phyloP scores from a whole-genome alignment of 2,329 filamentous ascomycete genomes.

The Thermothelomyces thermophilus region DNA sequence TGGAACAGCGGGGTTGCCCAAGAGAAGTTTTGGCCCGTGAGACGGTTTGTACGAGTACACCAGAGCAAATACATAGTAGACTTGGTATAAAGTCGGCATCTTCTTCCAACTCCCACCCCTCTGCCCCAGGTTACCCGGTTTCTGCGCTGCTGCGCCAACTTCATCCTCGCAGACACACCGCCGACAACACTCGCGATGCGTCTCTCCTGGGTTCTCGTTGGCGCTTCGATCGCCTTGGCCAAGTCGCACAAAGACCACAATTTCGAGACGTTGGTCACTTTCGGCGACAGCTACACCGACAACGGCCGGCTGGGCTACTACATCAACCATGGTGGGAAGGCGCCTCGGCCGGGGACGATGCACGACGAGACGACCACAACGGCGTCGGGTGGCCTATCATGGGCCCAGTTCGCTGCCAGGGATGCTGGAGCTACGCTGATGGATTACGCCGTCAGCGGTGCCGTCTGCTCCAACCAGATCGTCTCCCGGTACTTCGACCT shows the following conservation, averaged over 20 bases:
- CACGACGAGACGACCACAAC: conserved; percentile 45
- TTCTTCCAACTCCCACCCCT: neutral
- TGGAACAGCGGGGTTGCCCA: conserved; percentile 21
- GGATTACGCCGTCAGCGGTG: conserved; percentile 68
- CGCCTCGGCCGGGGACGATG: conserved; percentile 54
- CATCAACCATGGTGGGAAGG: conserved; percentile 45
- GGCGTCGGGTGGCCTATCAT: conserved; percentile 58
- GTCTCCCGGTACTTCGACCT: conserved; percentile 46
- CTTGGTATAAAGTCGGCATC: too few relatives aligned
- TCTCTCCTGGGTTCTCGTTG: conserved; percentile 19
- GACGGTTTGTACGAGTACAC: neutral
- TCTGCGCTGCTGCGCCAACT: neutral
- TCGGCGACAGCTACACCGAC: conserved; percentile 73
- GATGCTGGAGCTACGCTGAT: conserved; percentile 50
- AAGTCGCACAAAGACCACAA: conserved; percentile 13
- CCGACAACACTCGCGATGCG: conserved; percentile 17
- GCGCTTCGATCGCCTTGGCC: conserved; percentile 18
- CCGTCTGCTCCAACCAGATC: conserved; percentile 64
- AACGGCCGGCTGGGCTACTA: conserved; percentile 63
- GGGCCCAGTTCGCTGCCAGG: conserved; percentile 61
- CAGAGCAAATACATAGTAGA: too few relatives aligned
- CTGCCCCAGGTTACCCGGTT: too few relatives aligned
- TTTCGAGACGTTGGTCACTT: conserved; percentile 60
- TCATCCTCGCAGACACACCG: neutral
- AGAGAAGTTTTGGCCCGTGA: neutral